Evolutionary conservation across 768 basidiomycete species (phyloP), one percentile per base, ranked within the genome.

Genomic region (Sarcodon aspratus): DNA sequence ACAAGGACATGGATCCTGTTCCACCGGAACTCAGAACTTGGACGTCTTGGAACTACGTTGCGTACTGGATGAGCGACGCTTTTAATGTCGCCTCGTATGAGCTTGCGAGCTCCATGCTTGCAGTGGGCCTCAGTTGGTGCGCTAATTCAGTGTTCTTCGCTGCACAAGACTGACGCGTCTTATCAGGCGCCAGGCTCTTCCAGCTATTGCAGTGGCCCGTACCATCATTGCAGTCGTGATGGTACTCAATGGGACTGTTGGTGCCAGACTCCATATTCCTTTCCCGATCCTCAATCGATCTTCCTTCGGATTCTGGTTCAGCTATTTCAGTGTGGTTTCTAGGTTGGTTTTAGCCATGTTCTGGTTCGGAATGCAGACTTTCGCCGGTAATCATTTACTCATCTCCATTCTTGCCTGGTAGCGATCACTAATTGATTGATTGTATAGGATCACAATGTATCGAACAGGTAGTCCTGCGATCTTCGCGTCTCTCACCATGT

Each of bases 271-370:
- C 42, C 86, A 87, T 55, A 67, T 91, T 21, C 77, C 84, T 0
- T 90, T 90, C 60, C 74, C 78, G 1, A 74, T 92, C 45, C 69
- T 90, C n/a, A 87, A 83, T 55, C 73, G 90, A 13, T 88, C 89
- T 1, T 89, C 85, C 0, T 87, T 92, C 55, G 90, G 91, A 1
- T 92, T 90, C 67, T 92, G 85, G 79, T 76, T 92, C 57, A 85
- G 86, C 59, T 92, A 89, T 65, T 91, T 91, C 62, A 80, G 78
- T 50, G 84, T 93, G 43, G 61, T 91, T 50, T 87, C 84, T 54
- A 77, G 88, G 15, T 74, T 80, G 40, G 66, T 88, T 15, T 74
- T 92, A 21, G 72, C 84, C 34, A 76, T 89, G 73, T 85, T 90
- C 62, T 92, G 89, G 85, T 85, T 85, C 51, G 79, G 79, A 6